These are phyloP conservation scores for Tuber umbilicatum DNA, from an alignment of 495 filamentous ascomycete species.

Conservation along the genomic window DNA sequence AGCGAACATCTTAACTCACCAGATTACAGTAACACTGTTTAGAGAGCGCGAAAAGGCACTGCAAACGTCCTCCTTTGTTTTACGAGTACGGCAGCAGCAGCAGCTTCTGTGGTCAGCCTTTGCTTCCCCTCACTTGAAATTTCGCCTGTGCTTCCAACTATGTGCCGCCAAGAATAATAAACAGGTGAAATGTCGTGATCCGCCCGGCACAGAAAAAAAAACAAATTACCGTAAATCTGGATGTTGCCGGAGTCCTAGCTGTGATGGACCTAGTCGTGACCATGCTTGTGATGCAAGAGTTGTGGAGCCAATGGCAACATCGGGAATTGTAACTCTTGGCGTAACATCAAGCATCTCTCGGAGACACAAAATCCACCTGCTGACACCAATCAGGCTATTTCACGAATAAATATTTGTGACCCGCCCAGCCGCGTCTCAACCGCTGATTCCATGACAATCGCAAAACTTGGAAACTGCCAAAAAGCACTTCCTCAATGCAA, in stretches of 20 bases:
- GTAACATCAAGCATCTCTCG: neutral
- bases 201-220: neutral
- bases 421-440: neutral
- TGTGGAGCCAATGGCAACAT: neutral
- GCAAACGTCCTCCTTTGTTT: neutral
- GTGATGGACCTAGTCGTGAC: neutral
- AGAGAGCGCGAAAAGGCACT: slow-evolving; percentile 15
- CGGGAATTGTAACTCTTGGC: neutral
- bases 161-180: neutral
- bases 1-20: neutral
- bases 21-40: neutral
- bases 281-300: neutral
- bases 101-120: neutral
- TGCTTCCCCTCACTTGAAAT: neutral
- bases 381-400: neutral
- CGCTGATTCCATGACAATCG: neutral
- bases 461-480: neutral
- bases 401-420: neutral
- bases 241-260: neutral
- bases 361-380: neutral
- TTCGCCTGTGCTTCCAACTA: neutral
- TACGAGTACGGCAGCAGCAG: neutral
- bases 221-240: neutral
- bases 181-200: slow-evolving; percentile 1
- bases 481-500: neutral